Conservation (phyloP, 306 rosid species). For the Canavalia gladiata region DNA sequence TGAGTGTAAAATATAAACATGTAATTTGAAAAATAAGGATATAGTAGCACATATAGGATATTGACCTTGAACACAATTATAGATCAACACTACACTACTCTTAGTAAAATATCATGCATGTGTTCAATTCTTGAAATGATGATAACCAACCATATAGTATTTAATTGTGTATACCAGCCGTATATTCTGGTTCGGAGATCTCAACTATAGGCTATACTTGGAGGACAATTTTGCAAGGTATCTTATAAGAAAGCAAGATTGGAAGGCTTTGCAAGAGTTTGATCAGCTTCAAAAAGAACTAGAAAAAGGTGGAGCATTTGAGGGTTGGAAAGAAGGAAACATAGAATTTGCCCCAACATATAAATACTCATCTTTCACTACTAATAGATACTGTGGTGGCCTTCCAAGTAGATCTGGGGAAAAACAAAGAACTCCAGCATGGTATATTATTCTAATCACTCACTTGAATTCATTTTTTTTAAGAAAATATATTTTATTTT, state of each 20-base stretch:
- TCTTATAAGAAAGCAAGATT: conserved; percentile 77
- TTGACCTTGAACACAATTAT: too few relatives aligned
- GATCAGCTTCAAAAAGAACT: conserved; percentile 87
- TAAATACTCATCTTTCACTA: conserved; percentile 72
- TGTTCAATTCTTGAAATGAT: background rate
- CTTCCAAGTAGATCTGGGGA: conserved; percentile 74
- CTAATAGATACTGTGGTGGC: conserved; percentile 78
- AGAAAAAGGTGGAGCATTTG: conserved; percentile 81
- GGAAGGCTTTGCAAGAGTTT: conserved; percentile 82
- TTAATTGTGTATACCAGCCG: conserved; percentile 63
- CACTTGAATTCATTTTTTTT: background rate
- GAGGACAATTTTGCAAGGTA: conserved; percentile 82
- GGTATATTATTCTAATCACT: conserved; percentile 55
- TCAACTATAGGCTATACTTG: conserved; percentile 91
- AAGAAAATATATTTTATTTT: background rate
- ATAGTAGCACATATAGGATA: too few relatives aligned
- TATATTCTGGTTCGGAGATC: conserved; percentile 97
- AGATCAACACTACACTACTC: too few relatives aligned
- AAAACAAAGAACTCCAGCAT: conserved; percentile 98
- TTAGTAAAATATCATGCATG: too few relatives aligned
- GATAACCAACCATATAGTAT: conserved; percentile 29
- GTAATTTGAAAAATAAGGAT: too few relatives aligned
- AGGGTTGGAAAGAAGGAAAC: conserved; percentile 93
- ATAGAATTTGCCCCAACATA: conserved; percentile 93
- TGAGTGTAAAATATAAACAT: too few relatives aligned